These are phyloP conservation scores for Podospora australis DNA, from an alignment of 495 filamentous ascomycete species.

Conservation along the genomic window DNA sequence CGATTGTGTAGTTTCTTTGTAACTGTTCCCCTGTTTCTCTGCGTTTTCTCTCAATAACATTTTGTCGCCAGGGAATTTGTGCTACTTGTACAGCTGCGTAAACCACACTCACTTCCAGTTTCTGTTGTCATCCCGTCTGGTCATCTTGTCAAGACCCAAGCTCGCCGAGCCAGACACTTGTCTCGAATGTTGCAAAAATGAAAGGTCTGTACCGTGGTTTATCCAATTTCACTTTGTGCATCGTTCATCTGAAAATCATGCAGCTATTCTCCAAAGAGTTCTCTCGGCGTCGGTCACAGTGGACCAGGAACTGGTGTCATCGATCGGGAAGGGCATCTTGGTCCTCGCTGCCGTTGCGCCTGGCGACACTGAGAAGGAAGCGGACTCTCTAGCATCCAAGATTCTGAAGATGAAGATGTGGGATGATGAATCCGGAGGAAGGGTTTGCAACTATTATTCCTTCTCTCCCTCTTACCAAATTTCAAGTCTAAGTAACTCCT, in stretches of 20 bases:
- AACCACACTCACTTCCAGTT: not conserved
- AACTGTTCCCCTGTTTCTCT: too few species aligned
- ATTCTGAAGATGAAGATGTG: slow-evolving; percentile 85
- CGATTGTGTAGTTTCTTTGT: too few species aligned
- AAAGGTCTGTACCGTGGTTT: slow-evolving; percentile 27
- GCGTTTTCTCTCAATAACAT: too few species aligned
- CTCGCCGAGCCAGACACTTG: not conserved
- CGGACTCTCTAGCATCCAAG: slow-evolving; percentile 73
- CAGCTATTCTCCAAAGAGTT: slow-evolving; percentile 91
- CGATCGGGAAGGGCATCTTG: slow-evolving; percentile 82
- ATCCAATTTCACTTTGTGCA: not conserved
- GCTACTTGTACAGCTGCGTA: too few species aligned
- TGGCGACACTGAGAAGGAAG: slow-evolving; percentile 84
- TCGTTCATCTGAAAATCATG: slow-evolving; percentile 6
- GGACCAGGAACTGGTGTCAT: slow-evolving; percentile 82
- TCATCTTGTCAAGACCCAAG: too few species aligned
- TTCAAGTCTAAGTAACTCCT: not conserved
- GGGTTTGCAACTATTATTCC: too few species aligned
- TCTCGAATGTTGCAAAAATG: slow-evolving; percentile 18
- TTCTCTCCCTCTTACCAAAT: not conserved
- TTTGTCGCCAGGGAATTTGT: too few species aligned
- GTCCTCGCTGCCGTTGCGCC: slow-evolving; percentile 88
- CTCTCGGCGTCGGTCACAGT: slow-evolving; percentile 97
- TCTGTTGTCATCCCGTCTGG: too few species aligned
- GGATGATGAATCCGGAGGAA: slow-evolving; percentile 66